These are phyloP conservation scores for Triangularia setosa DNA, from an alignment of 2,329 filamentous ascomycete species.

Conservation along the genomic window DNA sequence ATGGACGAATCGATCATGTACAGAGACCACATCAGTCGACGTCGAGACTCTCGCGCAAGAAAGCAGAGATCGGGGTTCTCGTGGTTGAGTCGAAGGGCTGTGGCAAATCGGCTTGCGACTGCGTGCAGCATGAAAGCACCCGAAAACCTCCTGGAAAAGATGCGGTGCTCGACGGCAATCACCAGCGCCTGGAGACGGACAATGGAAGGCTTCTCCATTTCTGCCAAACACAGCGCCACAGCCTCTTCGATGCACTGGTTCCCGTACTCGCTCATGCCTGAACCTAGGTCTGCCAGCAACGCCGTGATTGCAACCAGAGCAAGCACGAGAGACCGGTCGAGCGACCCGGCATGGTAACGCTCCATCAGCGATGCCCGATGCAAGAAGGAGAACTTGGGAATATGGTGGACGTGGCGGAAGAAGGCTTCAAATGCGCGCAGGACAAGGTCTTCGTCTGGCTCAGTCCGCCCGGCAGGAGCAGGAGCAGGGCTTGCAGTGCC, in stretches of 20 bases:
- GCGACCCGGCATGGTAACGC: constrained; percentile 53
- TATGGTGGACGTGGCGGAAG: constrained; percentile 56
- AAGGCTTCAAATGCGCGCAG: constrained; percentile 53
- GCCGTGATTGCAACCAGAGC: constrained; percentile 55
- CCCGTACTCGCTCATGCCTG: constrained; percentile 49
- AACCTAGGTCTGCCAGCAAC: constrained; percentile 52
- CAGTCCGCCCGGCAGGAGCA: constrained; percentile 29
- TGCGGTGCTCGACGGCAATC: constrained; percentile 45
- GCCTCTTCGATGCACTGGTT: constrained; percentile 53
- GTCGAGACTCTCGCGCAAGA: constrained; percentile 41
- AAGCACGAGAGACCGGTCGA: constrained; percentile 51
- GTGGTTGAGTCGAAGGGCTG: constrained; percentile 47
- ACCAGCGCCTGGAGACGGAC: constrained; percentile 50
- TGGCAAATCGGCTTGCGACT: constrained; percentile 44
- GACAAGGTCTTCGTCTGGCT: constrained; percentile 45
- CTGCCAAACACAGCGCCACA: constrained; percentile 48
- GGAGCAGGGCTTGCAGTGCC: constrained; percentile 25
- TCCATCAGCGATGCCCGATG: constrained; percentile 59
- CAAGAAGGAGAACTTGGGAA: constrained; percentile 56
- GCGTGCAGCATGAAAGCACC: constrained; percentile 47
- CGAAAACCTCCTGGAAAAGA: constrained; percentile 43
- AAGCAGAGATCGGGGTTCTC: constrained; percentile 44
- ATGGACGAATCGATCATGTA: constrained; percentile 46
- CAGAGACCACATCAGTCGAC: constrained; percentile 47
- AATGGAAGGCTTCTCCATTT: constrained; percentile 50